Evolutionary conservation across 2,329 filamentous ascomycete species (phyloP).

Genomic region (Exophiala aquamarina): DNA sequence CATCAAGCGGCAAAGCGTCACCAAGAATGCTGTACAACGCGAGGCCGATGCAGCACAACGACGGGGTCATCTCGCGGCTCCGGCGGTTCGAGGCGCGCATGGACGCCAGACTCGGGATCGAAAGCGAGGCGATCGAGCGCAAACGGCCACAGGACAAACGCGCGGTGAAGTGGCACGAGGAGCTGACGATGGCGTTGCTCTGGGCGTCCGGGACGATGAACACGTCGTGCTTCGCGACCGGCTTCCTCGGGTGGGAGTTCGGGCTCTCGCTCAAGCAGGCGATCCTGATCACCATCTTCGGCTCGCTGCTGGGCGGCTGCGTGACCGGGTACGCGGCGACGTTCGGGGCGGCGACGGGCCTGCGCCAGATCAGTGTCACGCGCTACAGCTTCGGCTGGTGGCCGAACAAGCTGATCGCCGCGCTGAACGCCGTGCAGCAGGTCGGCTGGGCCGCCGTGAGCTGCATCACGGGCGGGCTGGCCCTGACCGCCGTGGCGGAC

Average conservation of each 20-base stretch:
- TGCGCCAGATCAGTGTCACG: conserved; percentile 31
- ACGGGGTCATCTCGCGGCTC: conserved; percentile 22
- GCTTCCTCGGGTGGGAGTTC: conserved; percentile 30
- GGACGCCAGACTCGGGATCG: conserved; percentile 48
- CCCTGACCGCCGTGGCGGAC: conserved; percentile 35
- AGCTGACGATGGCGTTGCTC: conserved; percentile 43
- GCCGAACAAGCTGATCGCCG: conserved; percentile 30
- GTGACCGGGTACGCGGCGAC: conserved; percentile 27
- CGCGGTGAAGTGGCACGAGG: conserved; percentile 37
- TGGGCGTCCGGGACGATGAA: conserved; percentile 47
- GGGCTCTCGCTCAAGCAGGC: conserved; percentile 29
- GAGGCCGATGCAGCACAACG: conserved; percentile 16
- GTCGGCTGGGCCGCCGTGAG: conserved; percentile 33
- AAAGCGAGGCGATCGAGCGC: conserved; percentile 49
- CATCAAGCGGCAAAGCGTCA: background rate
- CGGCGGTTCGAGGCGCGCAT: conserved; percentile 39
- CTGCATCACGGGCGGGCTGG: conserved; percentile 35
- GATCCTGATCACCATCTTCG: conserved; percentile 29
- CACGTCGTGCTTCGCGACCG: conserved; percentile 38
- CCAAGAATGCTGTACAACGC: conserved; percentile 20
- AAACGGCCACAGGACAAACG: conserved; percentile 46
- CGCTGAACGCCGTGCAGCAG: conserved; percentile 31
- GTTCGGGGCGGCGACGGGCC: conserved; percentile 39
- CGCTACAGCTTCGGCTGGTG: conserved; percentile 33
- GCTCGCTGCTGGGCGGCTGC: conserved; percentile 26